Percentiles rank a stretch among this genome's conserved stretches.
These are phyloP conservation scores for Candida gigantensis DNA, from an alignment of 1,139 yeast species.

Conservation along the genomic window DNA sequence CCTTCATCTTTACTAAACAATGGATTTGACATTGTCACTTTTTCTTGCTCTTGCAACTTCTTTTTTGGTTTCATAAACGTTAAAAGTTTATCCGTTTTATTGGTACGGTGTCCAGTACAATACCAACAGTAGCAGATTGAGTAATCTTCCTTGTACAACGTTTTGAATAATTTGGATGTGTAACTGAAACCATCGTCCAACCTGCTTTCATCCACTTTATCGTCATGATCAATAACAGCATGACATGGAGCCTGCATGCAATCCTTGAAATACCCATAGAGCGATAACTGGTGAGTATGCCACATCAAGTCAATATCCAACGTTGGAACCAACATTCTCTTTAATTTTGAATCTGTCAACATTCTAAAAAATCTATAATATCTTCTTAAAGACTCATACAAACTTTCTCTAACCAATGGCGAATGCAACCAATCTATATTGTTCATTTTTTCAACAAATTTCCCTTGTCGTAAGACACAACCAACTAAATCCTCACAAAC, in stretches of 20 bases:
- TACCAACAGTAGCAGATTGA: conserved; percentile 18
- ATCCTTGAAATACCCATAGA: conserved; percentile 23
- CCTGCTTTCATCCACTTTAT: conserved; percentile 15
- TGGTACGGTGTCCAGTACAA: conserved; percentile 10
- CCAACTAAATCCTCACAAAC: conserved; percentile 32
- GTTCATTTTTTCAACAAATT: conserved; percentile 31
- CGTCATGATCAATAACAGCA: conserved; percentile 18
- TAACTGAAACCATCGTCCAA: conserved; percentile 14
- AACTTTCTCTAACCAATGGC: conserved; percentile 15
- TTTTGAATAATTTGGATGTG: conserved; percentile 17
- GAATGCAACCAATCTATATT: conserved; percentile 29
- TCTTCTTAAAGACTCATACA: neutral
- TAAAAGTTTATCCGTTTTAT: neutral
- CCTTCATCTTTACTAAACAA: conserved; percentile 4
- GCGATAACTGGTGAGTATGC: conserved; percentile 41
- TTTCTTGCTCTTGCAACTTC: neutral
- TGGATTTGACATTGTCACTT: neutral
- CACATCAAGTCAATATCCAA: conserved; percentile 41
- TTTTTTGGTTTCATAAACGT: neutral
- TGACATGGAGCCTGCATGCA: conserved; percentile 15
- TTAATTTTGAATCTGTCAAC: conserved; percentile 2
- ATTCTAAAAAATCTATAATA: neutral
- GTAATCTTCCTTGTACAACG: conserved; percentile 14
- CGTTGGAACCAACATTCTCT: conserved; percentile 31
- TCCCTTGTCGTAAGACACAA: conserved; percentile 30